Conservation (phyloP, 371 early-diverging fungal genomes). For the Gilbertella persicaria region DNA sequence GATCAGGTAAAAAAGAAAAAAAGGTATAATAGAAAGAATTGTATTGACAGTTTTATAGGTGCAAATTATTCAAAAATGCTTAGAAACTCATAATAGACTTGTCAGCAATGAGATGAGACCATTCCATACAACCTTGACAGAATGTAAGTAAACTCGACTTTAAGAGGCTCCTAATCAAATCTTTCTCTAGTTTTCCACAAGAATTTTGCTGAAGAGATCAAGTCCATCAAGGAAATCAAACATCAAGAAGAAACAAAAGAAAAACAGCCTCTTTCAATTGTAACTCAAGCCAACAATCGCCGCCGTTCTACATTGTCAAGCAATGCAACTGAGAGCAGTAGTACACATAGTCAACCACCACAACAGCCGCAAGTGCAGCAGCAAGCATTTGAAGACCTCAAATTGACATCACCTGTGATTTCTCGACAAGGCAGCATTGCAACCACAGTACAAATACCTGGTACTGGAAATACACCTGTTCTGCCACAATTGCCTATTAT, state of each 20-base stretch:
- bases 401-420: constrained; percentile 2
- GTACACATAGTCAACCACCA: constrained; percentile 6
- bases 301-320: constrained; percentile 9
- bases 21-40: background rate
- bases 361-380: background rate
- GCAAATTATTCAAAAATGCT: constrained; percentile 61
- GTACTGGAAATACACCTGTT: constrained; percentile 3
- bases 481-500: constrained; percentile 14
- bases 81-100: constrained; percentile 65
- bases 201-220: constrained; percentile 72
- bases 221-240: constrained; percentile 23
- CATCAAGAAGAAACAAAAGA: constrained; percentile 18
- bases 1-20: constrained; percentile 56
- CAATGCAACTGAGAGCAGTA: constrained; percentile 6
- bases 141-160: constrained; percentile 47
- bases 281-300: constrained; percentile 3
- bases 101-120: constrained; percentile 74
- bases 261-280: background rate
- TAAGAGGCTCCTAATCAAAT: background rate
- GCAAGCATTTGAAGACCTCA: constrained; percentile 5
- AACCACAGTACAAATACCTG: background rate
- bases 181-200: constrained; percentile 60
- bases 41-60: constrained; percentile 38
- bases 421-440: constrained; percentile 24
- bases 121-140: constrained; percentile 68